Base-by-base conservation (phyloP, 176 grass and related monocot genomes). In the Eleusine coracana region DNA sequence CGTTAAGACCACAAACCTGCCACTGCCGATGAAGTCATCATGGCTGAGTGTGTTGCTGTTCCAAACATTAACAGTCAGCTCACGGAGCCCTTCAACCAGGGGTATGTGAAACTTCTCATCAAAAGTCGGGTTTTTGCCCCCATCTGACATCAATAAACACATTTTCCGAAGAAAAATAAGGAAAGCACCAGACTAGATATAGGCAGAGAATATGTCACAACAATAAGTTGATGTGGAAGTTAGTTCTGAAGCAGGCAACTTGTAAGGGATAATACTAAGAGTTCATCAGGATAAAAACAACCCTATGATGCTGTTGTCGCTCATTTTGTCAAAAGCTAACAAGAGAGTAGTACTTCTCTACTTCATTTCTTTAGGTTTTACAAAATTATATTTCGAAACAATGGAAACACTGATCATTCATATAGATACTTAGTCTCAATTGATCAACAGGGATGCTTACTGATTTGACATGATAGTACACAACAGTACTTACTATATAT, bases 101-200 rank as follows among this genome's bases (percentile, higher is more conserved):
- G 90, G 92, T 71, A 95, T 91, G 39, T 90, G 84, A 21, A 98
- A 95, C 74, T 95, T 98, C 75, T 93, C 92, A 54, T 93, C 88
- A 4, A 98, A 98, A 71, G 71, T 91, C 3, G 95, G 95, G 50
- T 91, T 91, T 78, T 70, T 95, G 20, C 88, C 92, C 2, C 95
- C 95, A 91, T 98, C 92, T 98, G 81, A 29, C 44, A 66, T 63
- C 68, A 89, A 36, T 37, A 86, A 86, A 17, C 14, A 88, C 29
- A 87, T 87, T 68, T 56, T 73, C 6, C n/a, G 21, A 75, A 40
- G 12, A 63, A 29, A 40, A 27, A 23, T 63, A 11, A 79, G 49
- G 40, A 44, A 37, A 45, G 23, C 11, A 37, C 13, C 36, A 27
- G 13, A 20, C 52, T 65, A 71, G 10, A 66, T 28, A 45, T n/a